Base-by-base conservation (phyloP, 2,329 filamentous ascomycete species). In the Sporothrix euskadiensis region DNA sequence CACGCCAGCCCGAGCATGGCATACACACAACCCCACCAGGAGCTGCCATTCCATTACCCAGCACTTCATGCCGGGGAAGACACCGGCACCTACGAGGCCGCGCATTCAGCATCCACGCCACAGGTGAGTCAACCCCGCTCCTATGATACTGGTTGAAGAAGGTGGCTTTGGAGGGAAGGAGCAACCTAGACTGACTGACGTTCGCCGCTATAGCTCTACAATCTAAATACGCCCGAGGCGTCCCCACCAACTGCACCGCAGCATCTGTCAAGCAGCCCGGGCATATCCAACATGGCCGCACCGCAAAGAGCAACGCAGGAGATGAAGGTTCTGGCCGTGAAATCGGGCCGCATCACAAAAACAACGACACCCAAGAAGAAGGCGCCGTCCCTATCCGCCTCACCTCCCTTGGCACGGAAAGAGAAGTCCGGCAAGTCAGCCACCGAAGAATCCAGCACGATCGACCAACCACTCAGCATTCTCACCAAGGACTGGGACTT, bases 401-500 rank as follows among this genome's bases (percentile, higher is more conserved):
- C 75, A 1, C 73, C 75, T 3, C 75, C 75, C 6, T 12, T 26
- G 19, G 26, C 66, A 75, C 81, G 74, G 84, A 83, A 79, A 85
- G 75, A 73, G 78, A 82, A 72, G 84, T 82, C 56, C 78, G 81
- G 82, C 72, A 82, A 82, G 79, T 83, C 32, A 73, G 75, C 44
- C 47, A 12, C 39, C 57, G 16, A 56, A 35, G 52, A 41, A 14
- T 4, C 19, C 26, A 86, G 87, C 1, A 87, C 86, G 75, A 83
- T 95, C 49, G 87, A 87, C 3, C 87, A 86, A 71, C 91, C 93
- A 0, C 84, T 97, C 73, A 94, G 92, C 78, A 86, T 90, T 75
- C 81, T 95, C 76, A 92, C 92, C 5, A 88, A 91, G 71, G 85
- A 88, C 75, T 85, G 85, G 22, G 80, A 86, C 72, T 85, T 94